phyloP scores from a whole-genome alignment of 2,329 filamentous ascomycete species.

The Penicillium sp. region DNA sequence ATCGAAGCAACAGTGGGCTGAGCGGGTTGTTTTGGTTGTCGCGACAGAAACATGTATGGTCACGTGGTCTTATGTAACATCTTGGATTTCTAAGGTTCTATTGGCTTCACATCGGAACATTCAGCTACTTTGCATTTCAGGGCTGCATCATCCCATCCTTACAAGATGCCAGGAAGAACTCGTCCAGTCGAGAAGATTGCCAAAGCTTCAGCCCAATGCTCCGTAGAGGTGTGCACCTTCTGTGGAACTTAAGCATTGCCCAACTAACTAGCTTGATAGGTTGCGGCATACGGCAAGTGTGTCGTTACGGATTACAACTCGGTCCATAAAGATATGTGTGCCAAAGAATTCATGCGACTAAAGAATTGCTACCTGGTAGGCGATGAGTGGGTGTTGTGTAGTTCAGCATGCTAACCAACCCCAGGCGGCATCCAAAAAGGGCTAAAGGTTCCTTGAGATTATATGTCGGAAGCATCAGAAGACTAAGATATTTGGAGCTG shows the following conservation, averaged over 20 bases:
- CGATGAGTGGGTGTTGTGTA: not conserved
- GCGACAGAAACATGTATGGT: constrained; percentile 24
- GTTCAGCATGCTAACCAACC: not conserved
- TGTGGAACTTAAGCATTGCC: not conserved
- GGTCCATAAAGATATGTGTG: constrained; percentile 86
- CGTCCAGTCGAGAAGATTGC: constrained; percentile 69
- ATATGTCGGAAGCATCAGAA: not conserved
- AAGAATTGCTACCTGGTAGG: constrained; percentile 85
- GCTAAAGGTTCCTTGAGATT: constrained; percentile 18
- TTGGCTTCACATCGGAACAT: constrained; percentile 1
- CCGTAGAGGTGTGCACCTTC: constrained; percentile 55
- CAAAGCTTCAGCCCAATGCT: constrained; percentile 63
- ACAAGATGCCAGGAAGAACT: constrained; percentile 49
- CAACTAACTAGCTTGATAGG: constrained; percentile 52
- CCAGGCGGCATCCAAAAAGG: constrained; percentile 55
- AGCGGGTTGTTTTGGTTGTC: constrained; percentile 26
- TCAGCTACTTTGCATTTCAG: not conserved
- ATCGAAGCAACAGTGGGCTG: not conserved
- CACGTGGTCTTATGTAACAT: constrained; percentile 26
- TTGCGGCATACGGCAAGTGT: constrained; percentile 84
- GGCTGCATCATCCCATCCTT: not conserved
- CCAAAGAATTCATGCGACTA: constrained; percentile 75
- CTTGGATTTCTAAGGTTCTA: not conserved
- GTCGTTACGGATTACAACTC: constrained; percentile 86
- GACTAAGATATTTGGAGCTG: not conserved